Evolutionary conservation across 805 yeast species (phyloP), one percentile per base, ranked within the genome.

Genomic region (Yarrowia hollandica): DNA sequence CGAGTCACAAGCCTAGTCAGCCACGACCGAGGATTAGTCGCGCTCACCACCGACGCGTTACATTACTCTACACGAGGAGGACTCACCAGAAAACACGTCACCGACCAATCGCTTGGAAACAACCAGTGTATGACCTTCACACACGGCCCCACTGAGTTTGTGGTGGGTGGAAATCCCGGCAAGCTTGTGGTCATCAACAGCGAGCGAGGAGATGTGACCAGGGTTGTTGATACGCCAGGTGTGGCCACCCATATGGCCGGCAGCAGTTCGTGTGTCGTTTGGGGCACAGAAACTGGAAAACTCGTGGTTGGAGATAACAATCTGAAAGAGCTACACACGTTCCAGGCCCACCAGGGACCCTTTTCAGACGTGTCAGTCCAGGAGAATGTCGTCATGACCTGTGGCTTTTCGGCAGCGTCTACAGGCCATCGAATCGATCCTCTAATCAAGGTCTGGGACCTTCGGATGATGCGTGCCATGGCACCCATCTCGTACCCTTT

Each of bases 401-500:
- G 96, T 60, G 97, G 97, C 0, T 63, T 62, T 18, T 84, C 83
- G 63, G 82, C 91, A 0, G 73, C 82, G 21, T 80, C 90, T 48
- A 81, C 82, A 54, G 83, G 84, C 48, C 75, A 7, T 59, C 71
- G 79, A 16, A 77, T 82, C 8, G 98, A 94, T 68, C 92, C 96
- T 0, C 77, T 92, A 62, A 90, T 92, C 18, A 85, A 85, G 64
- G 83, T 90, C 18, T 90, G 82, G 69, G 98, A 94, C 70, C 70
- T 89, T 26, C 79, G 95, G 62, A 80, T 83, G 60, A 76, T 88
- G 81, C 79, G 81, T 56, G 79, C 90, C 1, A 71, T 85, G 59
- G 76, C 95, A 0, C 97, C 97, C 3, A 77, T 92, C 7, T 82
- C 97, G 4, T 90, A 90, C 67, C 90, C 94, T 0, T 85, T 90